These are phyloP conservation scores for Phytopythium mirpurense DNA, from an alignment of 352 stramenopile genomes.

Conservation along the genomic window DNA sequence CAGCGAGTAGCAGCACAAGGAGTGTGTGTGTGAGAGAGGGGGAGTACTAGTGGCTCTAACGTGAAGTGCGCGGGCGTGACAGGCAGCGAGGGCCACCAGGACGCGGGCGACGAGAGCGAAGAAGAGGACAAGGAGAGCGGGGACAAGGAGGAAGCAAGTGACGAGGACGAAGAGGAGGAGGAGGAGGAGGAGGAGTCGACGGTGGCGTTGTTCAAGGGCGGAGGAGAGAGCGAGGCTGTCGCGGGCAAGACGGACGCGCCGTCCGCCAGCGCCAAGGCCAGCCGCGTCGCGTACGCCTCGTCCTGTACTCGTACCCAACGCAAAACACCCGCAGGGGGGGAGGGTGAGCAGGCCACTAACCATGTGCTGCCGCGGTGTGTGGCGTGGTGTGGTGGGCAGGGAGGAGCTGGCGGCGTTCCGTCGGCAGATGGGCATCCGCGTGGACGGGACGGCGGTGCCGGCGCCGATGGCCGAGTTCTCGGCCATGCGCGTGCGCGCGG, in stretches of 20 bases:
- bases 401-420: constrained; percentile 60
- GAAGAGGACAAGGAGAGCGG: constrained; percentile 24
- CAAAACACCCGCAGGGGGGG: too few relatives aligned
- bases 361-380: too few relatives aligned
- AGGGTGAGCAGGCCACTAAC: too few relatives aligned
- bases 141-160: not conserved
- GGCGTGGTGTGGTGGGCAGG: constrained; percentile 10
- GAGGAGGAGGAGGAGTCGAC: constrained; percentile 27
- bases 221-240: constrained; percentile 4
- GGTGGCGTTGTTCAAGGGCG: constrained; percentile 55
- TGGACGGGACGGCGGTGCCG: constrained; percentile 57
- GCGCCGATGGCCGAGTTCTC: constrained; percentile 72
- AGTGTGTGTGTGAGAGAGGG: too few relatives aligned
- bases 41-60: too few relatives aligned
- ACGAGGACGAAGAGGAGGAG: constrained; percentile 17
- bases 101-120: constrained; percentile 14
- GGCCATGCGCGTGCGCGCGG: constrained; percentile 57
- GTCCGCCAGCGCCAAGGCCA: constrained; percentile 10
- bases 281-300: constrained; percentile 14
- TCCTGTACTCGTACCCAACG: too few relatives aligned
- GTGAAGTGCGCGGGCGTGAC: too few relatives aligned
- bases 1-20: not conserved
- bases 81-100: constrained; percentile 14
- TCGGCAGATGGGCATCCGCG: constrained; percentile 76
- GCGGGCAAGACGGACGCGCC: constrained; percentile 15